phyloP scores from a whole-genome alignment of 1,139 yeast genomes.

The Torulaspora globosa region DNA sequence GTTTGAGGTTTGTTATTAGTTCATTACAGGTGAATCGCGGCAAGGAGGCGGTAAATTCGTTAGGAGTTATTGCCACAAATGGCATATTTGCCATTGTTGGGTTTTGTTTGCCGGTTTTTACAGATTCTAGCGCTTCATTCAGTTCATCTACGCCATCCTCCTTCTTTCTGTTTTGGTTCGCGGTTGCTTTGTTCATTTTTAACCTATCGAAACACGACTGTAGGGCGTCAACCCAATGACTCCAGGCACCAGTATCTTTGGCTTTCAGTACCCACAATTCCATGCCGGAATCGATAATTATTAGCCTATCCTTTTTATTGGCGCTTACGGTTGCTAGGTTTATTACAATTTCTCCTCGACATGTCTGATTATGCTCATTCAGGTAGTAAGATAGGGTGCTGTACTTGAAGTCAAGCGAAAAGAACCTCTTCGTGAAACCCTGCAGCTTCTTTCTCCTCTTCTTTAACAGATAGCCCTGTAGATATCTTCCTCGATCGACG shows the following conservation, averaged over 20 bases:
- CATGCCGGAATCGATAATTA: constrained; percentile 90
- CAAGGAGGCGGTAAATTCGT: constrained; percentile 15
- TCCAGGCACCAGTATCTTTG: constrained; percentile 58
- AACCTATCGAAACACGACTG: constrained; percentile 31
- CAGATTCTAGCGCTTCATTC: neutral
- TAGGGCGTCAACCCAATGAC: constrained; percentile 78
- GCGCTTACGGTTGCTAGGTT: constrained; percentile 78
- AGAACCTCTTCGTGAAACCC: constrained; percentile 82
- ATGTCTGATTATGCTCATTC: constrained; percentile 61
- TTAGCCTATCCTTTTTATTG: constrained; percentile 59
- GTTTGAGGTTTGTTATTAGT: constrained; percentile 19
- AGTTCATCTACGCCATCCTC: neutral
- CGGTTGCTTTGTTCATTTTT: constrained; percentile 5
- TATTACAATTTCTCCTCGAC: constrained; percentile 91
- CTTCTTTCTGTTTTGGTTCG: constrained; percentile 2
- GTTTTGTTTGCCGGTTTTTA: constrained; percentile 1
- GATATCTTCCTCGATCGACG: constrained; percentile 36
- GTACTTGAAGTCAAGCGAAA: constrained; percentile 73
- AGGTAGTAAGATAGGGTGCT: constrained; percentile 81
- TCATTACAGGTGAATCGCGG: constrained; percentile 23
- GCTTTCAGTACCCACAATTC: constrained; percentile 91
- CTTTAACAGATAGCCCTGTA: constrained; percentile 75
- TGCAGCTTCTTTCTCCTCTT: constrained; percentile 77
- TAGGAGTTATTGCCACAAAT: neutral
- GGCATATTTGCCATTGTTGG: constrained; percentile 5